Conservation (phyloP, 345 rosid species). For the Syzygium jambos region DNA sequence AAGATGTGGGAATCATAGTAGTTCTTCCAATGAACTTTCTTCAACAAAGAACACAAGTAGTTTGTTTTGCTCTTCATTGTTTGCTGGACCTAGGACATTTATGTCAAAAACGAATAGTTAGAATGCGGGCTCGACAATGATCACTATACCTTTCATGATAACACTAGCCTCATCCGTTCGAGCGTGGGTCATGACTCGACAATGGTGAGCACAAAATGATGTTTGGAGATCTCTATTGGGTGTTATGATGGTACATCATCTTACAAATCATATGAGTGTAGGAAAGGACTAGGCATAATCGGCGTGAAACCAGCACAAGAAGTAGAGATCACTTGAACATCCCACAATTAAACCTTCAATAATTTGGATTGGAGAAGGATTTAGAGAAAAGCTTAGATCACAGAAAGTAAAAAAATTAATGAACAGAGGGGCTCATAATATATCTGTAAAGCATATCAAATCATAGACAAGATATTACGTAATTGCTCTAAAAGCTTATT, state of each 20-base stretch:
- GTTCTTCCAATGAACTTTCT: background rate
- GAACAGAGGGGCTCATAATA: too few species aligned
- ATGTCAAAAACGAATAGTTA: background rate
- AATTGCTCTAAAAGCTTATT: background rate
- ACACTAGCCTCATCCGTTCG: background rate
- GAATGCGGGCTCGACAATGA: background rate
- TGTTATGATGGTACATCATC: too few species aligned
- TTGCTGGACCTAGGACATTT: background rate
- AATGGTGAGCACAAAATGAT: background rate
- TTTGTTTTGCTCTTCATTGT: too few species aligned
- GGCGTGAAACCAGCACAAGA: too few species aligned
- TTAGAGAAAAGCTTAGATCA: background rate
- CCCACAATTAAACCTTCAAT: background rate
- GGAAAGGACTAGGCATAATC: too few species aligned
- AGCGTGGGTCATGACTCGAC: background rate
- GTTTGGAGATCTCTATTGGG: too few species aligned
- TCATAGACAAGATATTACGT: background rate
- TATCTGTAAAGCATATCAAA: background rate
- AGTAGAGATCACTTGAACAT: too few species aligned
- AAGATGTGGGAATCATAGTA: too few species aligned
- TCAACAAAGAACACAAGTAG: background rate
- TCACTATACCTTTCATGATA: background rate
- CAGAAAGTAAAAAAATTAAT: too few species aligned
- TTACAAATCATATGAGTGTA: too few species aligned
- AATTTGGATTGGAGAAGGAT: background rate